Evolutionary conservation across 805 yeast species (phyloP).

Genomic region (Ogataea paradorogensis): DNA sequence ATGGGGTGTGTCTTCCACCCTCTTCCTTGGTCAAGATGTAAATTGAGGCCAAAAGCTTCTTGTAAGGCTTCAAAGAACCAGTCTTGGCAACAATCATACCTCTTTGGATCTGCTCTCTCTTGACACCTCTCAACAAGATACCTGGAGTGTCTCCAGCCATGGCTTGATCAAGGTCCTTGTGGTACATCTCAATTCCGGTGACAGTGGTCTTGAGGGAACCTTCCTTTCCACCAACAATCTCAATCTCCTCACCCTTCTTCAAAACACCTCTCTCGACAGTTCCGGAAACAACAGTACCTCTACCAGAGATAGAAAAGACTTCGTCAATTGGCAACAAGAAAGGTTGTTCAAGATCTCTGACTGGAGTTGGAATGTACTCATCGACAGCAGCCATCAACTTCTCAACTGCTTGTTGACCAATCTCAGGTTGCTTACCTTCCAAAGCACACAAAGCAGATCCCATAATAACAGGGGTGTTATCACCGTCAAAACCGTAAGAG

Average conservation of each 20-base stretch:
- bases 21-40: constrained; percentile 94
- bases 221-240: constrained; percentile 84
- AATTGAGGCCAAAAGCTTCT: constrained; percentile 88
- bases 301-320: constrained; percentile 96
- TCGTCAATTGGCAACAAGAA: constrained; percentile 97
- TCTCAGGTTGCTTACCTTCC: constrained; percentile 83
- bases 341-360: constrained; percentile 92
- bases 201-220: constrained; percentile 86
- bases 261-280: constrained; percentile 98
- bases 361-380: constrained; percentile 92
- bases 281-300: constrained; percentile 99
- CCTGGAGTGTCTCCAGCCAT: constrained; percentile 99
- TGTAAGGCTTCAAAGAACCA: constrained; percentile 87
- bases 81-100: constrained; percentile 98
- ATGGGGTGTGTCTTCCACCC: constrained; percentile 99
- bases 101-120: constrained; percentile 94
- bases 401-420: constrained; percentile 81
- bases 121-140: constrained; percentile 93
- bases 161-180: constrained; percentile 96
- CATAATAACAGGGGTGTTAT: constrained; percentile 95
- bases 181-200: constrained; percentile 99
- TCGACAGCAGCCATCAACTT: constrained; percentile 91
- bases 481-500: constrained; percentile 96
- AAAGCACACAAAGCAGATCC: constrained; percentile 98
- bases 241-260: constrained; percentile 98